Evolutionary conservation across 108 stramenopile genomes (phyloP).

Genomic region (Cyclotella sp.): DNA sequence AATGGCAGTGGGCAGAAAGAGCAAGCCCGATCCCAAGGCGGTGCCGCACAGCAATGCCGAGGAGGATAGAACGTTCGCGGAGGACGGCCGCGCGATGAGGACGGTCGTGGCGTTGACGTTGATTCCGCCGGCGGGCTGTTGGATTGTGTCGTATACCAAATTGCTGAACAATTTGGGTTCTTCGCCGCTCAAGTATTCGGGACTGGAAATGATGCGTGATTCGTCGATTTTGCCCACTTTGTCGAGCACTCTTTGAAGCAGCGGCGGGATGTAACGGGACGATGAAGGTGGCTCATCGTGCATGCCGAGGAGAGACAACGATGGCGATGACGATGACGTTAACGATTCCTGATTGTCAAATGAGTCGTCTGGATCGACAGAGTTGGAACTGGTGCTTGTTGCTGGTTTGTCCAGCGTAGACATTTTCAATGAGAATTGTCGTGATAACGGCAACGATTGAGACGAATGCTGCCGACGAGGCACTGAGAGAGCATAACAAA

Average conservation of each 20-base stretch:
- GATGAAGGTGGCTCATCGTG: too few species aligned
- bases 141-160: constrained; percentile 24
- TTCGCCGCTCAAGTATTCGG: constrained; percentile 22
- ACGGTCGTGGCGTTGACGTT: constrained; percentile 9
- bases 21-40: constrained; percentile 76
- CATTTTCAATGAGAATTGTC: too few species aligned
- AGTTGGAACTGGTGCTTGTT: too few species aligned
- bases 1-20: constrained; percentile 83
- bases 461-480: too few species aligned
- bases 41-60: constrained; percentile 65
- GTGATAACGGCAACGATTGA: too few species aligned
- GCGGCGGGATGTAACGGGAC: constrained; percentile 19
- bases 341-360: too few species aligned
- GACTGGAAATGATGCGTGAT: constrained; percentile 43
- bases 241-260: constrained; percentile 45
- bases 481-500: too few species aligned
- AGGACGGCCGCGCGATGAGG: constrained; percentile 36
- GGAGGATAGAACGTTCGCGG: constrained; percentile 27
- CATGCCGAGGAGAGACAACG: too few species aligned
- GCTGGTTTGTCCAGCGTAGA: too few species aligned
- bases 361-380: too few species aligned
- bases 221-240: constrained; percentile 78
- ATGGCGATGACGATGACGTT: too few species aligned
- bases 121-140: constrained; percentile 19
- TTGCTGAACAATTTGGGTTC: constrained; percentile 49